These are phyloP conservation scores for Dothistroma septosporum DNA, from an alignment of 2,329 filamentous ascomycete genomes.

Conservation along the genomic window DNA sequence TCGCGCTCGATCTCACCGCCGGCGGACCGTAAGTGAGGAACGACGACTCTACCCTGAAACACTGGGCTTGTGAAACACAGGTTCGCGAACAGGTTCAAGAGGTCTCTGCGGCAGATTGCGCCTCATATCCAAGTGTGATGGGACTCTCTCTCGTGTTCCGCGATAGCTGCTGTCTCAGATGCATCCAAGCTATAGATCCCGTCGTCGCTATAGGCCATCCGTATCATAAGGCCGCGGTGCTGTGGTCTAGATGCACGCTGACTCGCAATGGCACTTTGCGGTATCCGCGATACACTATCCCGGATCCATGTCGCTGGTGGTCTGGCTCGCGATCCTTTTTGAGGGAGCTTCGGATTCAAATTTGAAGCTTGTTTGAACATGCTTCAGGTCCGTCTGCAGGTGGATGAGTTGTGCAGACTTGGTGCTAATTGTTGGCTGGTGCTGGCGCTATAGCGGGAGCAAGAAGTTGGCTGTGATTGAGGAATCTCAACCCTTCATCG, in stretches of 20 bases:
- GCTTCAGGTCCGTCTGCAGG: neutral
- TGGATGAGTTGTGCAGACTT: neutral
- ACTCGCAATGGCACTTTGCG: neutral
- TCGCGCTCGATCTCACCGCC: neutral
- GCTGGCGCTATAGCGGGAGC: neutral
- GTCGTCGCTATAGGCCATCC: neutral
- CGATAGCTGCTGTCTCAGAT: neutral
- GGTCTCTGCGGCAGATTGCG: neutral
- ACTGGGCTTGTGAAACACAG: neutral
- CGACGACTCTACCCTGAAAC: neutral
- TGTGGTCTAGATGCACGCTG: neutral
- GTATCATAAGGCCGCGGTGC: neutral
- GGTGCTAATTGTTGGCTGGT: neutral
- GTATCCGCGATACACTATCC: neutral
- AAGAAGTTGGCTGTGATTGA: neutral
- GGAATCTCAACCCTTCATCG: neutral
- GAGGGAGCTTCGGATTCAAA: neutral
- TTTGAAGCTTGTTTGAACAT: conserved; percentile 2
- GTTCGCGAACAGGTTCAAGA: neutral
- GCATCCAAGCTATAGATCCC: neutral
- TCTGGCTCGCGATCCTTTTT: neutral
- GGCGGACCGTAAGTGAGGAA: neutral
- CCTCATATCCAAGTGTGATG: neutral
- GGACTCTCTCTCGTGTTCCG: neutral
- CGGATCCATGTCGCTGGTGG: neutral